Evolutionary conservation across 108 stramenopile genomes (phyloP), one percentile per base, ranked within the genome.

Genomic region (Licmophora abbreviata): DNA sequence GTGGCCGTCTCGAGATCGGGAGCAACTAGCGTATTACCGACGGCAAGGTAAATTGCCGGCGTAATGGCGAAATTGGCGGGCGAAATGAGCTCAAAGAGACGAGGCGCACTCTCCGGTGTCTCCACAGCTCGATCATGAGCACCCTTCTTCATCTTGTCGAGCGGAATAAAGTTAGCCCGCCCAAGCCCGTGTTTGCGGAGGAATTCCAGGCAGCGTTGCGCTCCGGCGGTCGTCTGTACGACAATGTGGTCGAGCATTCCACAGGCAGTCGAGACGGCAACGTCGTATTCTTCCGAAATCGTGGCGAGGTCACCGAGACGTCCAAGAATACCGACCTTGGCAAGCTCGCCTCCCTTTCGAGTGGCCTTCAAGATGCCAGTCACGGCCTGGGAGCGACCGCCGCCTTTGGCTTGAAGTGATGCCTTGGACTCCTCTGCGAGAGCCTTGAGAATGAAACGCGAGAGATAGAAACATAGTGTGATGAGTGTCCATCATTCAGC

Each of bases 21-120:
- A 8, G 96, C 96, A 7, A 99, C 98, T 11, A 99, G 88, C 1
- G 98, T 99, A 64, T 98, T 89, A 11, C 90, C 79, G 1, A 99
- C 88, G 18, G 74, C 94, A 23, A 94, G 63, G 69, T 84, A 97
- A 25, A 99, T 68, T n/a, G 96, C 98, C 0, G 92, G 78, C 3
- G 81, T 73, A 38, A 91, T 81, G 25, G 79, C 73, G 51, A 65
- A 68, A 43, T 90, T 76, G 3, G 47, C 40, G 0, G 83, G 72
- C 4, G 56, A 18, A 32, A 99, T 83, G 34, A 97, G 76, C 48
- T 99, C 96, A 49, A 97, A 96, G 41, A 99, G 75, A 6, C 96
- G 58, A 12, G 85, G 85, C 8, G 92, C 93, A 18, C 66, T 67
- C 62, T 92, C 93, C 0, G 93, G 94, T 35, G 88, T 86, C 47